Base-by-base conservation (phyloP, 2,329 filamentous ascomycete species). In the Sporothrix brasiliensis region DNA sequence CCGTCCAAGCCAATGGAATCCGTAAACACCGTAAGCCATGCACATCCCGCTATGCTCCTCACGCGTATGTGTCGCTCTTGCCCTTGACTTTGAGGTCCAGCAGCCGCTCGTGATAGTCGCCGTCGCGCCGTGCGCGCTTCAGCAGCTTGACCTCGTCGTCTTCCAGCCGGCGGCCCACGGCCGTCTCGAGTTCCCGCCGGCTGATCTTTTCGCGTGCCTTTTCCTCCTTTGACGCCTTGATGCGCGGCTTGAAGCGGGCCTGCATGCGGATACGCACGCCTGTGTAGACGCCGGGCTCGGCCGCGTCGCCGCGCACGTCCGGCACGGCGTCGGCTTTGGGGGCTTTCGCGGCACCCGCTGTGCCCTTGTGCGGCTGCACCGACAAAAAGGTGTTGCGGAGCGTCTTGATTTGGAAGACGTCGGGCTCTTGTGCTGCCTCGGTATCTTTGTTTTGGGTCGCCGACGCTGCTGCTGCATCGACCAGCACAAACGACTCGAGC, bases 191-290 rank as follows among this genome's bases (percentile, higher is more conserved):
- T 80, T 97, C 93, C 76, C 90, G 90, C 73, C 92, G 86, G 76
- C 90, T 94, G 70, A 99, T 92, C 83, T 94, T 97, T 76, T 94
- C 90, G 75, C 87, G 86, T 0, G 92, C 91, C 82, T 91, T 95
- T 74, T 92, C 91, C 78, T 94, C 93, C 81, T 94, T 96, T 0
- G 85, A 87, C 11, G 90, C 90, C 80, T 91, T 92, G 60, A 95
- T 80, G 73, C 87, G 87, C 10, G 94, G 94, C 83, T 97, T 97
- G 83, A 97, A 98, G 67, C 92, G 86, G 27, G 94, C 93, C 82
- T 98, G 94, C 94, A 98, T 97, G 69, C 94, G 91, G 76, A 98
- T 87, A 66, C 92, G 86, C 72, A 97, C 79, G 7, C 89, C 91
- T 11, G 92, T 93, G 75, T 86, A 87, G 76, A 91, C 92, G 4